Conservation (phyloP, 2,329 filamentous ascomycete species). For the Beauveria sp. region DNA sequence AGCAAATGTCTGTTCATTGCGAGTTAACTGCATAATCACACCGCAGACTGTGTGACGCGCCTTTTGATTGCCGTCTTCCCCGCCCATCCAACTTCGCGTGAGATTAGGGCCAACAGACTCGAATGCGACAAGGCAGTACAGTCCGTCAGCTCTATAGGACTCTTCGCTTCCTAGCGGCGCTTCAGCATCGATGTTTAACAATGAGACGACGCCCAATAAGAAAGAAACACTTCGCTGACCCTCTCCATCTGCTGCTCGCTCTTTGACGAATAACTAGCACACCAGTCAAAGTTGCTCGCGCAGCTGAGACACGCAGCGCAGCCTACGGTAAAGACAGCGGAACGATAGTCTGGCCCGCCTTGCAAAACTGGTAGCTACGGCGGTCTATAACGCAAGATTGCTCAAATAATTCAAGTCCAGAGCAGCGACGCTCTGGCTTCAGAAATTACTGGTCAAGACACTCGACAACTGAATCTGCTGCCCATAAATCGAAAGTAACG, state of each 20-base stretch:
- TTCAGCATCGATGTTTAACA: not conserved
- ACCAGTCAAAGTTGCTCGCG: not conserved
- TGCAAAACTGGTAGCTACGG: too few relatives aligned
- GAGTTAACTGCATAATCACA: not conserved
- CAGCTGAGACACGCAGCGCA: not conserved
- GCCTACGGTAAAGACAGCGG: too few relatives aligned
- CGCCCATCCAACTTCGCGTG: not conserved
- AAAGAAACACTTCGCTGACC: not conserved
- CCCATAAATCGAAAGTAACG: too few relatives aligned
- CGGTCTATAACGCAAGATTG: too few relatives aligned
- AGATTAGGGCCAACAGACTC: not conserved
- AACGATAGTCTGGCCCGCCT: too few relatives aligned
- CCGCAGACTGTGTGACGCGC: not conserved
- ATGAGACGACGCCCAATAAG: not conserved
- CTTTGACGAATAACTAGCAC: not conserved
- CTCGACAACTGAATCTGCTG: too few relatives aligned
- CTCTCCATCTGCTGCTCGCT: not conserved
- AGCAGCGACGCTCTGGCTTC: too few relatives aligned
- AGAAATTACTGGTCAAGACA: too few relatives aligned
- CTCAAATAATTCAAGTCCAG: too few relatives aligned
- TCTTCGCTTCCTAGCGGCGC: not conserved
- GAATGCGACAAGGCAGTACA: not conserved
- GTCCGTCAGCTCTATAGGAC: not conserved
- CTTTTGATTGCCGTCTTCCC: not conserved
- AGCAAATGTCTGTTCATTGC: not conserved